Conservation (phyloP, 2,329 filamentous ascomycete species). For the Pseudogymnoascus sp. region DNA sequence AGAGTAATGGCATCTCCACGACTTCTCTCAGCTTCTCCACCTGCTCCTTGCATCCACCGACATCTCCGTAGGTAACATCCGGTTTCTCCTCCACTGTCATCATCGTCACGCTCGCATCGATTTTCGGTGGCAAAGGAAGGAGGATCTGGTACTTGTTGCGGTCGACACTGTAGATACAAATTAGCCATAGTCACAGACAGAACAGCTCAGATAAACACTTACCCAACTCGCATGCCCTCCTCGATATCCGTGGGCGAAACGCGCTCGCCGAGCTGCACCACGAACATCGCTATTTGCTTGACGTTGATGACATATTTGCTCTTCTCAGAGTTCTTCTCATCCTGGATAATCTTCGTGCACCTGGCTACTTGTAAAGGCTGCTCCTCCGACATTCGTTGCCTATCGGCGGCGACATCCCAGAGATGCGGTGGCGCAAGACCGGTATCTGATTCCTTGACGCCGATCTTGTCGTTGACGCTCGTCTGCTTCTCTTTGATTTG, state of each 20-base stretch:
- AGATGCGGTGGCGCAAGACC: slow-evolving; percentile 96
- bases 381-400: slow-evolving; percentile 97
- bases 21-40: slow-evolving; percentile 98
- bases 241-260: slow-evolving; percentile 98
- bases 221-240: slow-evolving; percentile 95
- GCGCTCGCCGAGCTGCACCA: slow-evolving; percentile 93
- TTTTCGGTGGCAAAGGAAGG: slow-evolving; percentile 91
- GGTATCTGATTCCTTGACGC: slow-evolving; percentile 94
- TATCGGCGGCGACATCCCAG: slow-evolving; percentile 96
- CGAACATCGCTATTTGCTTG: slow-evolving; percentile 99
- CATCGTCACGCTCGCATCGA: slow-evolving; percentile 98
- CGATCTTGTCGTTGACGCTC: slow-evolving; percentile 98
- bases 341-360: slow-evolving; percentile 98
- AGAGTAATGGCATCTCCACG: slow-evolving; percentile 95
- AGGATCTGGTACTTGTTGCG: slow-evolving; percentile 99
- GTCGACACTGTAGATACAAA: slow-evolving; percentile 58
- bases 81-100: slow-evolving; percentile 99
- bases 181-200: slow-evolving; percentile 18
- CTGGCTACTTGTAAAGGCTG: slow-evolving; percentile 94
- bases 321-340: slow-evolving; percentile 93
- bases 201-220: slow-evolving; percentile 29
- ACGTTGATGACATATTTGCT: slow-evolving; percentile 99
- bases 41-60: slow-evolving; percentile 98
- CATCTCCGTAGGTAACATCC: slow-evolving; percentile 97
- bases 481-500: slow-evolving; percentile 99